Conservation (phyloP, 495 filamentous ascomycete species). For the Aspergillus carlsbadensis region DNA sequence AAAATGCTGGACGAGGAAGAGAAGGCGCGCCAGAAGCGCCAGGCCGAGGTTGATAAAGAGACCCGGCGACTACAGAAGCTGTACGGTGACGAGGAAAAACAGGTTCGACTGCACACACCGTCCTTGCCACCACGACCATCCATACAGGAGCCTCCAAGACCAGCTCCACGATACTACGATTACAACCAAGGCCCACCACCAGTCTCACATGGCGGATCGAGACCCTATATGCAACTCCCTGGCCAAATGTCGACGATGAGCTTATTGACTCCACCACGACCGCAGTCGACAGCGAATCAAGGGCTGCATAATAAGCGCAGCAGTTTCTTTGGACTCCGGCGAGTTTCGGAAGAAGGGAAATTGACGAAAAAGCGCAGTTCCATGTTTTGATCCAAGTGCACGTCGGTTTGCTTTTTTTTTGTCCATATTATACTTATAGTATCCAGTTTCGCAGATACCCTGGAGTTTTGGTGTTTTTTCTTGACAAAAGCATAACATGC, state of each 20-base stretch:
- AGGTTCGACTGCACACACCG: slow-evolving; percentile 32
- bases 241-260: slow-evolving; percentile 19
- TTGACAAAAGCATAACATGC: slow-evolving; percentile 4
- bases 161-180: slow-evolving; percentile 6
- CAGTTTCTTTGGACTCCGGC: slow-evolving; percentile 49
- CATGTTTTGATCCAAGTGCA: slow-evolving; percentile 42
- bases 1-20: slow-evolving; percentile 80
- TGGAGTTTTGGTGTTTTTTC: slow-evolving; percentile 9
- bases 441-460: slow-evolving; percentile 5
- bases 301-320: slow-evolving; percentile 44
- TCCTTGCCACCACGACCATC: slow-evolving; percentile 27
- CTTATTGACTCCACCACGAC: slow-evolving; percentile 12
- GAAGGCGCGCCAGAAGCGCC: slow-evolving; percentile 58
- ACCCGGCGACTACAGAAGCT: slow-evolving; percentile 74
- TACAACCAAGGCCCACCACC: slow-evolving; percentile 12
- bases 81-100: slow-evolving; percentile 61
- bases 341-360: slow-evolving; percentile 34
- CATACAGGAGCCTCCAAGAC: slow-evolving; percentile 15
- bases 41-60: slow-evolving; percentile 77
- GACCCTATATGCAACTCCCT: slow-evolving; percentile 29
- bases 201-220: slow-evolving; percentile 17
- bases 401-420: neutral
- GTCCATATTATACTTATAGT: neutral
- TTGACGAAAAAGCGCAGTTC: slow-evolving; percentile 53
- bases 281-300: slow-evolving; percentile 15